Evolutionary conservation across 805 yeast species (phyloP), one percentile per base, ranked within the genome.

Genomic region (Priceomyces medius): DNA sequence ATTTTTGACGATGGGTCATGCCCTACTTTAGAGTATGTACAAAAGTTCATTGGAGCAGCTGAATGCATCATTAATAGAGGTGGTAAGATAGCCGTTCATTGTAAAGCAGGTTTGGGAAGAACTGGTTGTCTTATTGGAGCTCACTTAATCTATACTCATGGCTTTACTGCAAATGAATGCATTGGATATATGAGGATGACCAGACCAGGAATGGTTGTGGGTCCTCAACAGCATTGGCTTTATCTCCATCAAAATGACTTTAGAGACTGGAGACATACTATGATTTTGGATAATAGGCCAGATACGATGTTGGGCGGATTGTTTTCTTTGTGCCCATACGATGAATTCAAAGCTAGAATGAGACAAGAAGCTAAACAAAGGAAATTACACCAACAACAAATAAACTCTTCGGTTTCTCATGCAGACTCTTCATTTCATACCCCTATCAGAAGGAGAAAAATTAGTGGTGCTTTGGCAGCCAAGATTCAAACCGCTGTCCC

Each of bases 151-250:
- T 93, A 93, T 60, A 88, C 96, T 2, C 93, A 91, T 61, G 97
- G 97, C 0, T 93, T 93, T 59, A 93, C 98, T 3, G 99, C 99
- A 2, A 85, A 79, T 59, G 99, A 93, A 64, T 93, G 96, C 63
- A 93, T 93, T 54, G 96, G 91, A 1, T 93, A 89, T 59, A 86
- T 93, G 91, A 77, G 99, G 61, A 86, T 93, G 79, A 76, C 93
- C 48, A 79, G 99, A 51, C 99, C 99, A 0, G 99, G 99, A 31
- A 93, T 93, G 99, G 97, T 93, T n/a, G 99, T 93, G 21, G 99
- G 99, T 0, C 99, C 99, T 2, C 99, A 93, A 64, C 99, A 93
- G 61, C 99, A 93, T 68, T 93, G 99, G 99, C 74, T 93, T 44
- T 93, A 93, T 58, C 75, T 93, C 48, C 97, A 93, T 61, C 99